Evolutionary conservation across 2,329 filamentous ascomycete species (phyloP).

Genomic region (Tetracladium maxilliforme): DNA sequence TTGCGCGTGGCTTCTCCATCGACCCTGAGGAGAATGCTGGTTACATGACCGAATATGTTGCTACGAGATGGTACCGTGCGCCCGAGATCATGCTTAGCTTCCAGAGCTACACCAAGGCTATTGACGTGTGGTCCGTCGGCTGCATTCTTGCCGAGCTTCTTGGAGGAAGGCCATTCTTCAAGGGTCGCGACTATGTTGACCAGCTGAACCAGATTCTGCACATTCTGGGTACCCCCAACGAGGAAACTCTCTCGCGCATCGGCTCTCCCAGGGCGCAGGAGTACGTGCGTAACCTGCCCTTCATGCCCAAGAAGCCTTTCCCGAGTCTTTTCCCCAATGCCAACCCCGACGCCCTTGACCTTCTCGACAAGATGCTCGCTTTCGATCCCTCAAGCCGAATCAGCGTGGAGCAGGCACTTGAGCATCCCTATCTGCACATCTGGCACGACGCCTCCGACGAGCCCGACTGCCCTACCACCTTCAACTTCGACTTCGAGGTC

Average conservation of each 20-base stretch:
- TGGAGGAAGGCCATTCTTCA: slow-evolving; percentile 95
- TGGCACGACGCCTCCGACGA: slow-evolving; percentile 98
- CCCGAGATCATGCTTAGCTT: slow-evolving; percentile 99
- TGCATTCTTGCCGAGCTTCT: slow-evolving; percentile 95
- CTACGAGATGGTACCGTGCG: slow-evolving; percentile 95
- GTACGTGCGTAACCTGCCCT: slow-evolving; percentile 92
- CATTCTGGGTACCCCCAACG: slow-evolving; percentile 91
- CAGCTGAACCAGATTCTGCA: slow-evolving; percentile 98
- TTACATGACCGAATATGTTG: slow-evolving; percentile 99
- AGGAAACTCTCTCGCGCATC: slow-evolving; percentile 86
- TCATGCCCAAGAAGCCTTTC: slow-evolving; percentile 90
- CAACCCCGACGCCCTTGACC: slow-evolving; percentile 88
- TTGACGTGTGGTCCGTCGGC: slow-evolving; percentile 97
- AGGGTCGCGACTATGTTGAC: slow-evolving; percentile 97
- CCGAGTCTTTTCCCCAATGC: slow-evolving; percentile 79
- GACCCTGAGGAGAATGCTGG: slow-evolving; percentile 97
- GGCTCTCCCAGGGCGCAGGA: slow-evolving; percentile 92
- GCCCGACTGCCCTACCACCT: slow-evolving; percentile 81
- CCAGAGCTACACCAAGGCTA: slow-evolving; percentile 99
- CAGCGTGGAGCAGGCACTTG: slow-evolving; percentile 84
- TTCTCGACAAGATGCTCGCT: slow-evolving; percentile 92
- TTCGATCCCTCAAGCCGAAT: slow-evolving; percentile 93
- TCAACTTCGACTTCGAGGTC: slow-evolving; percentile 98
- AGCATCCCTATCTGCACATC: slow-evolving; percentile 92
- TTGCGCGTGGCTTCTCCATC: slow-evolving; percentile 91